Conservation (phyloP, 192 early-diverging fungal genomes). For the Coemansia sp. region DNA sequence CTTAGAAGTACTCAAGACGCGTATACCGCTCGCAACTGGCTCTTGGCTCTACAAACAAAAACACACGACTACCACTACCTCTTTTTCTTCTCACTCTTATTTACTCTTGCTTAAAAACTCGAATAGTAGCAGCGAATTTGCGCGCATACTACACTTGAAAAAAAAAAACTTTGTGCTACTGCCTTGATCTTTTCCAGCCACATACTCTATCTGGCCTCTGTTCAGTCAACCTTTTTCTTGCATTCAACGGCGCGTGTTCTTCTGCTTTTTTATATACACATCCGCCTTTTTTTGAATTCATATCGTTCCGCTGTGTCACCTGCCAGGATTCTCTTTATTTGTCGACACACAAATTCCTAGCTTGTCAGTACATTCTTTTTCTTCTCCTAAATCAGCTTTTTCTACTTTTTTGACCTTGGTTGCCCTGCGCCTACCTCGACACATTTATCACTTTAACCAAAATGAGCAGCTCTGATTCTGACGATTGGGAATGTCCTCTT, state of each 20-base stretch:
- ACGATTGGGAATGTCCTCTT: conserved; percentile 96
- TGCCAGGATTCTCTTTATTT: conserved; percentile 1
- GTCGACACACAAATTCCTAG: background rate
- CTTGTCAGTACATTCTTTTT: background rate
- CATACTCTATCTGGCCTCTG: background rate
- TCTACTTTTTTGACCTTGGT: background rate
- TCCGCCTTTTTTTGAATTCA: conserved; percentile 9
- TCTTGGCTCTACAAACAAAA: background rate
- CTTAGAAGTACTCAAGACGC: background rate
- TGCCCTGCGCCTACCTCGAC: background rate
- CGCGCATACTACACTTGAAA: background rate
- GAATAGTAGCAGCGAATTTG: conserved; percentile 7
- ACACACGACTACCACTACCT: background rate
- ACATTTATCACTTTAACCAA: conserved; percentile 13
- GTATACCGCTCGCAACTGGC: background rate
- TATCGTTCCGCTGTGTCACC: background rate
- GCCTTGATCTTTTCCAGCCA: conserved; percentile 3
- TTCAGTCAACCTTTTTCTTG: conserved; percentile 4
- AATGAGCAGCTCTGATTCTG: conserved; percentile 68
- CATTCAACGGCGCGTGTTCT: conserved; percentile 8
- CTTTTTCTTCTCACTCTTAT: conserved; percentile 8
- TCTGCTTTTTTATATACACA: background rate
- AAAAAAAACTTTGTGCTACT: background rate
- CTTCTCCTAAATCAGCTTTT: background rate
- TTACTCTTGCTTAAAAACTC: conserved; percentile 1